Percentiles rank a stretch among this genome's conserved stretches.
Evolutionary conservation across 2,329 filamentous ascomycete species (phyloP).

Genomic region (Xylariaceae sp.): DNA sequence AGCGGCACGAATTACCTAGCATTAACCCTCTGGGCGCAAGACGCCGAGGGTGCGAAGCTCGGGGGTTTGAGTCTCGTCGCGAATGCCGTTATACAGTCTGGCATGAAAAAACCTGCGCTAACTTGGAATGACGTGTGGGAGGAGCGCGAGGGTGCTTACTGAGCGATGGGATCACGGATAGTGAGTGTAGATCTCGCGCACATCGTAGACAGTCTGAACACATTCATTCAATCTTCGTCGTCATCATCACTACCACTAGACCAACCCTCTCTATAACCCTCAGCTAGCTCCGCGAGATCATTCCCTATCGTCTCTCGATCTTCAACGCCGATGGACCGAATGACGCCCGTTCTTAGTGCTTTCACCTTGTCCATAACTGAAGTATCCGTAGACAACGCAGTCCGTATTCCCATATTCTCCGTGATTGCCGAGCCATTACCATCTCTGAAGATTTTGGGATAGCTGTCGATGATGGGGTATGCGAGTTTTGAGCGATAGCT

Average conservation of each 20-base stretch:
- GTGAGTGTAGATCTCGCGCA: not conserved
- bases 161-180: not conserved
- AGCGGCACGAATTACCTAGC: slow-evolving; percentile 67
- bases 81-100: slow-evolving; percentile 23
- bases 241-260: slow-evolving; percentile 71
- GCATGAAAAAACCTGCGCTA: slow-evolving; percentile 22
- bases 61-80: slow-evolving; percentile 36
- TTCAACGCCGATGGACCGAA: slow-evolving; percentile 64
- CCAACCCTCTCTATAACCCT: slow-evolving; percentile 89
- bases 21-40: slow-evolving; percentile 66
- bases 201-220: not conserved
- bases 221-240: slow-evolving; percentile 46
- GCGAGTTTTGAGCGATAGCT: slow-evolving; percentile 55
- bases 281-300: slow-evolving; percentile 75
- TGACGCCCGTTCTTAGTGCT: slow-evolving; percentile 60
- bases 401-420: slow-evolving; percentile 47
- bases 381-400: slow-evolving; percentile 71
- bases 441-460: slow-evolving; percentile 68
- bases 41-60: slow-evolving; percentile 54
- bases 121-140: slow-evolving; percentile 20
- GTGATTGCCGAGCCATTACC: slow-evolving; percentile 35
- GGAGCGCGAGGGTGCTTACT: slow-evolving; percentile 21
- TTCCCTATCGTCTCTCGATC: slow-evolving; percentile 84
- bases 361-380: slow-evolving; percentile 69
- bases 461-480: slow-evolving; percentile 81